These are phyloP conservation scores for Buxus sempervirens DNA, from an alignment of 164 flowering plant genomes.

Conservation along the genomic window DNA sequence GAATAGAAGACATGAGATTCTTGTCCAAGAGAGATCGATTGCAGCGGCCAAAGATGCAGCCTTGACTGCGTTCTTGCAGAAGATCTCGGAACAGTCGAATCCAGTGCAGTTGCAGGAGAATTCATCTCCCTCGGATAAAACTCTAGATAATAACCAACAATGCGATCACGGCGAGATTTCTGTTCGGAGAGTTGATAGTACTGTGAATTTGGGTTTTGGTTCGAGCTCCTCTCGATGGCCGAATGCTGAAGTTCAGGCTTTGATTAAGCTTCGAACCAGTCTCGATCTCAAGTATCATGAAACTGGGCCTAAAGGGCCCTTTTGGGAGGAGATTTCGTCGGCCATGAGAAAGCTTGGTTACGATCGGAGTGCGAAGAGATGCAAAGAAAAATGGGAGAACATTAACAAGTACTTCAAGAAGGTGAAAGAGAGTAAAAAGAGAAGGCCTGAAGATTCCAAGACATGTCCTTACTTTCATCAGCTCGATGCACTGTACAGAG, in stretches of 20 bases:
- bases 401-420: constrained; percentile 72
- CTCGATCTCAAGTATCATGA: constrained; percentile 42
- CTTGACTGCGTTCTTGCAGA: constrained; percentile 49
- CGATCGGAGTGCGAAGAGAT: constrained; percentile 51
- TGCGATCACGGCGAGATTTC: constrained; percentile 7
- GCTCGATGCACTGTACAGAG: constrained; percentile 51
- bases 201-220: too few species aligned
- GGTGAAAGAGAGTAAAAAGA: constrained; percentile 56
- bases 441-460: constrained; percentile 52
- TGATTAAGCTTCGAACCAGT: constrained; percentile 42
- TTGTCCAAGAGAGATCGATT: constrained; percentile 51
- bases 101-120: constrained; percentile 20
- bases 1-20: constrained; percentile 43
- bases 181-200: background rate
- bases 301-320: constrained; percentile 50
- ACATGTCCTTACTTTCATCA: constrained; percentile 67
- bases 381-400: constrained; percentile 80
- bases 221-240: constrained; percentile 57
- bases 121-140: constrained; percentile 14
- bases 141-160: constrained; percentile 12
- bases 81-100: constrained; percentile 28
- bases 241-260: constrained; percentile 57
- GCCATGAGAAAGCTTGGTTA: constrained; percentile 54
- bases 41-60: constrained; percentile 73
- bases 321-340: constrained; percentile 64